Base-by-base conservation (phyloP, 768 basidiomycete species). In the Russula ochroleuca region DNA sequence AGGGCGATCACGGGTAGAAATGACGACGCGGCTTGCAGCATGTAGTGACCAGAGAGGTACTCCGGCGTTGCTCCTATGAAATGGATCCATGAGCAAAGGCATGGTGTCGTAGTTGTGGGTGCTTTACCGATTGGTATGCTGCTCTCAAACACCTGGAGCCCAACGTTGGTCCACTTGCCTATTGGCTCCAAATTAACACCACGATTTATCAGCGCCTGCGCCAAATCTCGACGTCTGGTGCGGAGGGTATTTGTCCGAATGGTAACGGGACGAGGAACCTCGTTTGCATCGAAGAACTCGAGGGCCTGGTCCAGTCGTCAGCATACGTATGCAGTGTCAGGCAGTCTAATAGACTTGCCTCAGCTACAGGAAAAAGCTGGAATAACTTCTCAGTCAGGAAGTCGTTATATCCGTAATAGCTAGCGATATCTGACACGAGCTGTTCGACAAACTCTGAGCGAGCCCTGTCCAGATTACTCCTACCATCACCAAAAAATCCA, bases 1-100 rank as follows among this genome's bases (percentile, higher is more conserved):
- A 99, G 87, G 4, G 97, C 93, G 67, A 98, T 95, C 71, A 98
- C 97, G 59, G 97, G 97, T n/a, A 99, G 83, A 82, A 99, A 98
- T 0, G 97, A 98, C 6, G 94, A 96, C 13, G 97, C 97, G 7
- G 97, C 93, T 79, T 99, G 97, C 28, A 98, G 89, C 92, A 99
- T 98, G 76, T 99, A 99, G 73, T 99, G 95, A 2, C 97, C 97
- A 0, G 97, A 94, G 43, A 99, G 85, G 76, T 99, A 99, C 77
- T 99, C 97, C 13, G 97, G 97, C 2, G 97, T 98, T 7, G 97
- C 97, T 73, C 91, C 87, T 87, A 68, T 38, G 37, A 47, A 52
- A 50, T 43, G 62, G 31, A 55, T 47, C 62, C 25, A 45, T 64
- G n/a, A 59, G 38, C 58, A 23, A 33, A 47, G 11, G 14, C 28